A percentile compares a stretch with the other conserved stretches of the same genome.
These are phyloP conservation scores for Cochliopodium minus DNA, from an alignment of 208 protist genomes.

Conservation along the genomic window DNA sequence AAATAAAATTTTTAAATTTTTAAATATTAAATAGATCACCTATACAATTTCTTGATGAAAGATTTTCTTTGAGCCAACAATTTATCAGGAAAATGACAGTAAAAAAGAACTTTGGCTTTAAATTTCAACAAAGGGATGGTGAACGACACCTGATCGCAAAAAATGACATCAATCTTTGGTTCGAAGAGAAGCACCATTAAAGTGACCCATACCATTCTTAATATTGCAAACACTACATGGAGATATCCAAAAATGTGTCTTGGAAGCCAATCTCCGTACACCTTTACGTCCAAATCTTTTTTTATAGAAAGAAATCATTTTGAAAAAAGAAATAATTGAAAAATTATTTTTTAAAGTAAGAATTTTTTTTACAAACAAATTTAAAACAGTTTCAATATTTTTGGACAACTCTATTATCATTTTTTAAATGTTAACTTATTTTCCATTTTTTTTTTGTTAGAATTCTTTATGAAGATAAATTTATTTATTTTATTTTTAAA, in stretches of 20 bases:
- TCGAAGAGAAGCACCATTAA: background rate
- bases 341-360: no score
- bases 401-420: no score
- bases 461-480: no score
- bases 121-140: slow-evolving; percentile 19
- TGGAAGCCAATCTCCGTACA: slow-evolving; percentile 21
- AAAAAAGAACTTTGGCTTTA: slow-evolving; percentile 22
- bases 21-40: background rate
- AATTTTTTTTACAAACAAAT: no score
- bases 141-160: slow-evolving; percentile 22
- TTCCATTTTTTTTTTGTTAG: no score
- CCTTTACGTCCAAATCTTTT: slow-evolving; percentile 14
- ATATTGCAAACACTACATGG: slow-evolving; percentile 13
- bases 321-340: no score
- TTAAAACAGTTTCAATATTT: no score
- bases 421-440: no score
- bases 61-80: slow-evolving; percentile 10
- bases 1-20: background rate
- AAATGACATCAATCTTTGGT: slow-evolving; percentile 6
- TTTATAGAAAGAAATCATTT: no score
- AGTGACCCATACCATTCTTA: slow-evolving; percentile 13
- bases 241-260: slow-evolving; percentile 18
- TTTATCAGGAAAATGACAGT: slow-evolving; percentile 32
- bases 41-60: no score
- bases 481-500: no score